Evolutionary conservation across 768 basidiomycete genomes (phyloP).

Genomic region (Kwoniella heveanensis): DNA sequence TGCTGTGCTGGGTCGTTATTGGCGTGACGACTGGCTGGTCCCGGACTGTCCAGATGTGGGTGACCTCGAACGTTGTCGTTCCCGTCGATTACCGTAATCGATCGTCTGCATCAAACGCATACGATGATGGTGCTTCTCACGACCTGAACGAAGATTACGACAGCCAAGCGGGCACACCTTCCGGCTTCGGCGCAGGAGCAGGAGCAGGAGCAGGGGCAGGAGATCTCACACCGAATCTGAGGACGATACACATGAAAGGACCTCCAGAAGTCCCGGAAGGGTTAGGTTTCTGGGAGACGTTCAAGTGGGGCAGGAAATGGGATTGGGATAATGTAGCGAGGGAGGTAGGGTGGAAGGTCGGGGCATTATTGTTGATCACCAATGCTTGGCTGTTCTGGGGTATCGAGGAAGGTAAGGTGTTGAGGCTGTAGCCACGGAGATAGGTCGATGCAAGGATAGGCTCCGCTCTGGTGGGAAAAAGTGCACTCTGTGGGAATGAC

Average conservation of each 20-base stretch:
- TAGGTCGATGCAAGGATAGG: no score
- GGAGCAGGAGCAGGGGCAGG: slow-evolving; percentile 6
- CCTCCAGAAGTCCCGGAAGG: slow-evolving; percentile 24
- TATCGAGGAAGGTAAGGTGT: slow-evolving; percentile 31
- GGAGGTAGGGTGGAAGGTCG: slow-evolving; percentile 49
- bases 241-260: not conserved
- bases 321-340: slow-evolving; percentile 49
- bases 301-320: slow-evolving; percentile 43
- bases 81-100: slow-evolving; percentile 1
- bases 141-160: not conserved
- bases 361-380: slow-evolving; percentile 40
- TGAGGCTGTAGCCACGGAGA: no score
- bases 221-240: slow-evolving; percentile 20
- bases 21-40: slow-evolving; percentile 79
- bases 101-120: no score
- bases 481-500: no score
- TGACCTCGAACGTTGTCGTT: slow-evolving; percentile 76
- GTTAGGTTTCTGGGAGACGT: slow-evolving; percentile 32
- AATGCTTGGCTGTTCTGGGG: slow-evolving; percentile 50
- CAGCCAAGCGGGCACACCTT: not conserved
- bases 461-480: no score
- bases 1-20: slow-evolving; percentile 86
- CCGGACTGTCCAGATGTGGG: slow-evolving; percentile 80
- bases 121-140: not conserved
- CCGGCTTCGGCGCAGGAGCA: not conserved